phyloP scores from a whole-genome alignment of 352 stramenopile genomes.

The Globisporangium megalacanthum region DNA sequence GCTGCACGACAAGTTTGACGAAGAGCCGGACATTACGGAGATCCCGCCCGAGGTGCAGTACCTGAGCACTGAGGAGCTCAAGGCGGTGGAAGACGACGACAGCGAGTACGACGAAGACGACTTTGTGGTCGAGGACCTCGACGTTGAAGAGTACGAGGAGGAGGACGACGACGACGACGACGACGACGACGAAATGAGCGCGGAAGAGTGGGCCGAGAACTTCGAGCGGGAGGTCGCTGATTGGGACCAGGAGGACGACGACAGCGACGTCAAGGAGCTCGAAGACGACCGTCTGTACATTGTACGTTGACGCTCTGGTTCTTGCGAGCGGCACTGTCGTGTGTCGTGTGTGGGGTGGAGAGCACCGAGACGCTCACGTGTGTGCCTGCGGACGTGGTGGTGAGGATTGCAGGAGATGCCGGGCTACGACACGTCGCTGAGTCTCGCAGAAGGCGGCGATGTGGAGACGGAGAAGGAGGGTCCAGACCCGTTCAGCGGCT shows the following conservation, averaged over 20 bases:
- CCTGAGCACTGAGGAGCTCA: constrained; percentile 38
- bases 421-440: constrained; percentile 55
- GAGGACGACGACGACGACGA: constrained; percentile 15
- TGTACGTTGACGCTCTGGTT: constrained; percentile 19
- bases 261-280: constrained; percentile 13
- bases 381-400: background rate
- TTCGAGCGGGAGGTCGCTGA: constrained; percentile 61
- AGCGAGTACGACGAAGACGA: constrained; percentile 23
- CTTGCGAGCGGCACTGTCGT: background rate
- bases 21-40: constrained; percentile 36
- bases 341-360: background rate
- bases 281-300: constrained; percentile 72
- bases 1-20: constrained; percentile 50
- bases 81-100: constrained; percentile 16
- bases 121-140: constrained; percentile 28
- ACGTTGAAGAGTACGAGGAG: constrained; percentile 21
- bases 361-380: background rate
- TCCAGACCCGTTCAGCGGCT: constrained; percentile 40
- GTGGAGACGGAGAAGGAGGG: constrained; percentile 21
- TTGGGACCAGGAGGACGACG: constrained; percentile 38
- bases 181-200: constrained; percentile 37
- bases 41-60: constrained; percentile 60
- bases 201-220: constrained; percentile 55
- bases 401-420: constrained; percentile 46
- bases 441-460: constrained; percentile 43